Evolutionary conservation across 192 early-diverging fungal species (phyloP).

Genomic region (Powellomyces hirtus): DNA sequence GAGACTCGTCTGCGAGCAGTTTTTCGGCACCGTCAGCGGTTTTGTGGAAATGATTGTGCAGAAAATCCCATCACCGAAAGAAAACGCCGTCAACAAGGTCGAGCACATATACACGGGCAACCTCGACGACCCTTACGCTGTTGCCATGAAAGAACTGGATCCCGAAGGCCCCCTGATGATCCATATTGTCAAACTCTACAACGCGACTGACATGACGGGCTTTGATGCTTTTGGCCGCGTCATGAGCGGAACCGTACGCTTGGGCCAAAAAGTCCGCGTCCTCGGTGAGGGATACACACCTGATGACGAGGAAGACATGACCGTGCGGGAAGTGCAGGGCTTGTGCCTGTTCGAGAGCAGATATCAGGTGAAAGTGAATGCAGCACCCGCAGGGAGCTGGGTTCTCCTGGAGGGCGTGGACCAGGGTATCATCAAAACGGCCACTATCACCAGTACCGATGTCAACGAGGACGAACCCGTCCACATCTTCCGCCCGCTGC

Average conservation of each 20-base stretch:
- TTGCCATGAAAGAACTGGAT: conserved; percentile 75
- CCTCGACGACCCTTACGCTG: conserved; percentile 21
- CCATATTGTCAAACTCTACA: conserved; percentile 88
- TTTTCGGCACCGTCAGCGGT: conserved; percentile 83
- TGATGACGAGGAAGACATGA: conserved; percentile 97
- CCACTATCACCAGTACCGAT: conserved; percentile 78
- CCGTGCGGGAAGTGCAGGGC: conserved; percentile 70
- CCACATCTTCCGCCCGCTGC: conserved; percentile 81
- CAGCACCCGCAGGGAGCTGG: conserved; percentile 83
- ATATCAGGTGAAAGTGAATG: conserved; percentile 79
- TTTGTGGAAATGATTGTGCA: conserved; percentile 88
- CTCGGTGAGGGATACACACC: conserved; percentile 88
- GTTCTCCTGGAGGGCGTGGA: conserved; percentile 92
- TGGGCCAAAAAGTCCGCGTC: conserved; percentile 80
- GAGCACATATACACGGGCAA: conserved; percentile 55
- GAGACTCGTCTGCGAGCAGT: conserved; percentile 75
- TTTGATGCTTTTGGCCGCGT: conserved; percentile 94
- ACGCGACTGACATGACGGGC: conserved; percentile 75
- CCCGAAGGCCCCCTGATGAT: conserved; percentile 92
- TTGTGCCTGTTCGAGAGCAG: conserved; percentile 77
- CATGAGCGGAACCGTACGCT: conserved; percentile 81
- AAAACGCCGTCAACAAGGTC: conserved; percentile 57
- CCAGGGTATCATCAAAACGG: conserved; percentile 88
- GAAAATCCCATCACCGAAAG: conserved; percentile 78
- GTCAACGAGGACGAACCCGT: conserved; percentile 62